Conservation (phyloP, 2,329 filamentous ascomycete genomes). For the Colletotrichum endophyticum region DNA sequence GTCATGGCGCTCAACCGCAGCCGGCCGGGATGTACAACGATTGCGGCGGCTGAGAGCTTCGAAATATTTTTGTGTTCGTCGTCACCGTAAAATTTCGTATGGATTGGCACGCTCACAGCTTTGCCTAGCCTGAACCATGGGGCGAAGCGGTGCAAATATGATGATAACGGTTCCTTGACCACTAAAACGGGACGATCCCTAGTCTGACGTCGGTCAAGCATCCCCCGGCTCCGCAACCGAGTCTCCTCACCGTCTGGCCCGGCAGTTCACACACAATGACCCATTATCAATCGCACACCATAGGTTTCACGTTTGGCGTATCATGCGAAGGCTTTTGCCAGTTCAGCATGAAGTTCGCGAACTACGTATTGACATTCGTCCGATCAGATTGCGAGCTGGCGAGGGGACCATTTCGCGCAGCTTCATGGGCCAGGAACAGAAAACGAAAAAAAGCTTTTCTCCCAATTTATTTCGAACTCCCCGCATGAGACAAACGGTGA, state of each 20-base stretch:
- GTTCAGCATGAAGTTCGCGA: background rate
- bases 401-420: background rate
- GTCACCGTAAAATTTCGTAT: background rate
- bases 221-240: background rate
- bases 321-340: background rate
- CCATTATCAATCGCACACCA: slow-evolving; percentile 3
- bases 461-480: background rate
- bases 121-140: background rate
- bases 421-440: background rate
- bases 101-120: background rate
- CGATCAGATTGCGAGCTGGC: background rate
- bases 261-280: slow-evolving; percentile 1
- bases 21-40: background rate
- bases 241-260: background rate
- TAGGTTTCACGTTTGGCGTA: slow-evolving; percentile 4
- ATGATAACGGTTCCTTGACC: background rate
- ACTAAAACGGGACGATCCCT: background rate
- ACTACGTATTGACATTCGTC: background rate
- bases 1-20: background rate
- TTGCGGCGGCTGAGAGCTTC: background rate
- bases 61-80: background rate
- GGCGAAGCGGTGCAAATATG: background rate
- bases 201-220: background rate
- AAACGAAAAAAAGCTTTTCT: background rate
- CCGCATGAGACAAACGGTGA: background rate